Conservation (phyloP, 208 protist species). For the Acanthamoeba rhysodes region DNA sequence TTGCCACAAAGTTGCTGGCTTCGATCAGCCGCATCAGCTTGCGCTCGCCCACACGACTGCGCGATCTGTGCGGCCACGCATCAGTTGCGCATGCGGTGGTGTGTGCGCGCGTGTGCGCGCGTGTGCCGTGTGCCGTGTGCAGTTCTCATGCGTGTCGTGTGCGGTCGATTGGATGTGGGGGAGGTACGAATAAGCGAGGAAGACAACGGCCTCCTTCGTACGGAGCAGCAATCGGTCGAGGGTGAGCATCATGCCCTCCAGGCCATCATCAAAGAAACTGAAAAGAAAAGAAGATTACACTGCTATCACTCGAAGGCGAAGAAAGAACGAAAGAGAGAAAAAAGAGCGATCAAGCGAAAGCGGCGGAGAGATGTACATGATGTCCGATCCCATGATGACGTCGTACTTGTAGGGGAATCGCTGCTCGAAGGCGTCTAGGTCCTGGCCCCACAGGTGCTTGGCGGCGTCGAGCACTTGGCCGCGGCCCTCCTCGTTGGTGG, state of each 20-base stretch:
- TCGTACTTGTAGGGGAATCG: neutral
- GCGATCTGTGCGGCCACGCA: neutral
- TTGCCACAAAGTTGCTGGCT: neutral
- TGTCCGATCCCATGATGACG: constrained; percentile 28
- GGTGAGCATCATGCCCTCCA: neutral
- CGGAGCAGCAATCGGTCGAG: neutral
- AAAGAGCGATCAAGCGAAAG: neutral
- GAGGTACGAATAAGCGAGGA: neutral
- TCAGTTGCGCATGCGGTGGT: neutral
- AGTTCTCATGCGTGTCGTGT: no score
- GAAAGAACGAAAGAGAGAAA: neutral
- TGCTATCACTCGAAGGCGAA: no score
- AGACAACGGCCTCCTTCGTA: neutral
- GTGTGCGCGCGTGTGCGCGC: no score
- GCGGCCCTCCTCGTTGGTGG: neutral
- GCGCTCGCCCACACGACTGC: constrained; percentile 16
- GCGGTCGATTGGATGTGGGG: no score
- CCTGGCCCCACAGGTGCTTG: neutral
- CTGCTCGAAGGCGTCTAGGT: neutral
- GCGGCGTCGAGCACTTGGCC: neutral
- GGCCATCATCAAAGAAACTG: constrained; percentile 6
- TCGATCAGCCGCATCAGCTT: constrained; percentile 11
- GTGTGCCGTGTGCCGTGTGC: no score
- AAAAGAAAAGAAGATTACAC: neutral
- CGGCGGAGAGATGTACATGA: neutral